Base-by-base conservation (phyloP, 2,329 filamentous ascomycete genomes). In the Fonsecaea pedrosoi region DNA sequence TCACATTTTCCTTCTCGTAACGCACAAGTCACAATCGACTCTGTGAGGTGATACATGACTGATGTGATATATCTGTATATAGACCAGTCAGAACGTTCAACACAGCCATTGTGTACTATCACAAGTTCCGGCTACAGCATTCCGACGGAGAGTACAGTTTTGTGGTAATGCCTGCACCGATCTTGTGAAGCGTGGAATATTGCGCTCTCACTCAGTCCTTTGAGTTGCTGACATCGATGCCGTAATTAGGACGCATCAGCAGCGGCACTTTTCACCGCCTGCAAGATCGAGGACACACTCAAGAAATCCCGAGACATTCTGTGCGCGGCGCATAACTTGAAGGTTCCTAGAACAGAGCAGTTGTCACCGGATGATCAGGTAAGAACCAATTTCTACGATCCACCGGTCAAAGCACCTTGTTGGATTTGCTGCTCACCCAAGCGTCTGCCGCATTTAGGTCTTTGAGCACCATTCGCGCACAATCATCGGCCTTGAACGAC, bases 241-340 rank as follows among this genome's bases (percentile, higher is more conserved):
- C 32, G 32, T n/a, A 37, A 4, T 70, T 80, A 92, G 78, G 94
- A 98, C 76, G 94, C 92, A 1, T 92, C 94, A 0, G 87, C 95
- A 6, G 92, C 95, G 0, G 90, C 92, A 30, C 82, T 99, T 8
- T 94, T 98, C 75, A 91, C 94, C 2, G 94, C 94, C 2, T 98
- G 94, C 83, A 99, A 99, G 81, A 93, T 96, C 54, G 95, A 99
- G 79, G 95, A 99, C 78, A 99, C 95, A 0, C 86, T 97, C 72
- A 99, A 99, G 81, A 98, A 98, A 82, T 96, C 92, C 3, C 89
- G 87, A 65, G 95, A 99, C 70, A 96, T 99, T 68, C 83, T 98
- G 15, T 96, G 92, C 66, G 93, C 94, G 0, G 90, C 92, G 30
- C 92, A 94, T 79, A 97, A 97, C 75, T 82, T 96, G 42, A 95